Conservation (phyloP, 306 rosid species). For the Malus sylvestris region DNA sequence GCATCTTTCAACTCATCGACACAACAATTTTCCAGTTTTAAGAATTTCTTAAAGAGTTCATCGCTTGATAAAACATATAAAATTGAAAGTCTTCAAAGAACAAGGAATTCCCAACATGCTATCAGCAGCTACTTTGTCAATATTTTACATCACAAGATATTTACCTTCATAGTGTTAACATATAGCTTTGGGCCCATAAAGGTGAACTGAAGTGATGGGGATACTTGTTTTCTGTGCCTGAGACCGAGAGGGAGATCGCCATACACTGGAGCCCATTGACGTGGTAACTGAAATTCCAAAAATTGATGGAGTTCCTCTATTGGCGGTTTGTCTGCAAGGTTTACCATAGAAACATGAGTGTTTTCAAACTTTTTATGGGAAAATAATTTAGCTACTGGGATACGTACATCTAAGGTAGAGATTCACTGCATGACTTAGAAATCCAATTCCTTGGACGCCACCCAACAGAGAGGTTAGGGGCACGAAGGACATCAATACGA, state of each 20-base stretch:
- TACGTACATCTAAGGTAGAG: slow-evolving; percentile 90
- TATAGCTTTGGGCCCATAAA: slow-evolving; percentile 86
- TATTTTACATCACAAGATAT: not conserved
- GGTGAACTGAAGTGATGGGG: slow-evolving; percentile 72
- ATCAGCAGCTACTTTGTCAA: not conserved
- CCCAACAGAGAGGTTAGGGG: slow-evolving; percentile 76
- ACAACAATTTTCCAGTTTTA: not conserved
- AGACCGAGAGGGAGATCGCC: slow-evolving; percentile 76
- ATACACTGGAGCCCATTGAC: slow-evolving; percentile 92
- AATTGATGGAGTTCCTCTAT: slow-evolving; percentile 88
- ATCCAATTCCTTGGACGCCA: slow-evolving; percentile 69
- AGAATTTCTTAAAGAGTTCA: not conserved
- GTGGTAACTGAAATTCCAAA: slow-evolving; percentile 81
- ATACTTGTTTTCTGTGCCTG: slow-evolving; percentile 41
- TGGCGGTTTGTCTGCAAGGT: slow-evolving; percentile 72
- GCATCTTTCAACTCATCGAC: not conserved
- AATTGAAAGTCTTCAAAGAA: not conserved
- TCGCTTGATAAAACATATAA: not conserved
- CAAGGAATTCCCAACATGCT: not conserved
- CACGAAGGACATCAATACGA: slow-evolving; percentile 72
- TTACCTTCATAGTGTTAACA: slow-evolving; percentile 79
- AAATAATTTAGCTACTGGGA: not conserved
- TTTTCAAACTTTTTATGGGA: not conserved
- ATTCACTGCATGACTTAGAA: slow-evolving; percentile 72
- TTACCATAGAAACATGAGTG: slow-evolving; percentile 6